Conservation (phyloP, 768 basidiomycete species). For the Agaricus sinodeliciosus region DNA sequence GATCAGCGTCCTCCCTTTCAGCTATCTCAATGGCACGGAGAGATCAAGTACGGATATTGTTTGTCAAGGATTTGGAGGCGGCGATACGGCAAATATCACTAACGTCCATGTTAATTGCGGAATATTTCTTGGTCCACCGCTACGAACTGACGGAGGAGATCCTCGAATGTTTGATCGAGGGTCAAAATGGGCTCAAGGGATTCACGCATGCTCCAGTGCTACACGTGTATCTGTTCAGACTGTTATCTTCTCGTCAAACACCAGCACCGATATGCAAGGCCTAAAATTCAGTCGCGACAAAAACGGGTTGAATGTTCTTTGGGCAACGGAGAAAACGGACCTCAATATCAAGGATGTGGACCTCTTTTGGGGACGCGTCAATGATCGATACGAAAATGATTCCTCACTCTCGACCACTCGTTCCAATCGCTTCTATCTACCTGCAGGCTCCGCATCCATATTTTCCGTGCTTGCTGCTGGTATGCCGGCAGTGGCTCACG, state of each 20-base stretch:
- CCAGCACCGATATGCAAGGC: neutral
- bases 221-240: neutral
- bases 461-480: neutral
- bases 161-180: slow-evolving; percentile 7
- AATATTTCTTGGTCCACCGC: neutral
- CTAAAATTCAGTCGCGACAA: neutral
- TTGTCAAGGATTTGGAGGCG: neutral
- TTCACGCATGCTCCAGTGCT: slow-evolving; percentile 6
- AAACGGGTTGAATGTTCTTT: neutral
- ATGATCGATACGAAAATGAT: neutral
- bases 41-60: neutral
- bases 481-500: neutral
- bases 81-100: neutral
- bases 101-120: neutral
- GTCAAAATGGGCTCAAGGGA: slow-evolving; percentile 11
- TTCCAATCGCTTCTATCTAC: neutral
- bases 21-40: neutral
- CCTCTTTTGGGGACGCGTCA: neutral
- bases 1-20: neutral
- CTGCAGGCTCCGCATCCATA: neutral
- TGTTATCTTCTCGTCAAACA: neutral
- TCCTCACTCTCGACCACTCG: neutral
- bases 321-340: neutral
- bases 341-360: neutral
- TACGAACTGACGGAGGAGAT: slow-evolving; percentile 6